Conservation (phyloP, 2,329 filamentous ascomycete genomes). For the Polytolypa hystricis region DNA sequence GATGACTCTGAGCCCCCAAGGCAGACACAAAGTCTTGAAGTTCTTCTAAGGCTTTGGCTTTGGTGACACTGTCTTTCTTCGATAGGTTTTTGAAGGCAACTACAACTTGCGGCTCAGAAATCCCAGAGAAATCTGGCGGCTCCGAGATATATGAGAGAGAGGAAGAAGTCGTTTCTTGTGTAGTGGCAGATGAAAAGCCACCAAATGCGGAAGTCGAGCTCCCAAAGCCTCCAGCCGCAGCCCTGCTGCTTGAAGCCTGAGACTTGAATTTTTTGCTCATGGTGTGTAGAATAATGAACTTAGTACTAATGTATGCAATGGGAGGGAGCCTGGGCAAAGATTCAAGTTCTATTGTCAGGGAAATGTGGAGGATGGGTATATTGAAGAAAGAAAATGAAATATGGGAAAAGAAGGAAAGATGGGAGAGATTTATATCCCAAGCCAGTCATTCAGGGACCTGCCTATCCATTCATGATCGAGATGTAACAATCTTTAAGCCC, state of each 20-base stretch:
- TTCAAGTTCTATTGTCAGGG: no score
- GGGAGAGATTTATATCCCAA: no score
- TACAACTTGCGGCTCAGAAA: conserved; percentile 70
- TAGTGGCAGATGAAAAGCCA: conserved; percentile 25
- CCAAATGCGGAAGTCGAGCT: conserved; percentile 32
- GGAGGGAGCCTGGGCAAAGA: no score
- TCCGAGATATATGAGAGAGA: conserved; percentile 77
- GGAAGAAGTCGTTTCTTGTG: conserved; percentile 40
- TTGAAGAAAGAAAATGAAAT: neutral
- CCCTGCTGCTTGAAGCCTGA: conserved; percentile 53
- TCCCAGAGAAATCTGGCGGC: conserved; percentile 64
- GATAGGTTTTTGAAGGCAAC: conserved; percentile 86
- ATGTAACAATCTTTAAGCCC: no score
- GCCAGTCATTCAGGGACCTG: no score
- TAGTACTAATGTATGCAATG: neutral
- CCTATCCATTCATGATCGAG: no score
- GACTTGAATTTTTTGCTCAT: conserved; percentile 55
- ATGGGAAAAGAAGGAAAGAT: no score
- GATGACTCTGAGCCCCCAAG: conserved; percentile 43
- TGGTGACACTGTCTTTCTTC: conserved; percentile 90
- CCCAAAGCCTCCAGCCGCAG: conserved; percentile 38
- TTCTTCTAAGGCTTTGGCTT: conserved; percentile 82
- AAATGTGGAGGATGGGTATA: no score
- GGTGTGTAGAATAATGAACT: conserved; percentile 12
- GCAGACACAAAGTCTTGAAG: conserved; percentile 55